A percentile compares a stretch with the other conserved stretches of the same genome.
These are phyloP conservation scores for Cicer cuneatum DNA, from an alignment of 306 rosid species.

Conservation along the genomic window DNA sequence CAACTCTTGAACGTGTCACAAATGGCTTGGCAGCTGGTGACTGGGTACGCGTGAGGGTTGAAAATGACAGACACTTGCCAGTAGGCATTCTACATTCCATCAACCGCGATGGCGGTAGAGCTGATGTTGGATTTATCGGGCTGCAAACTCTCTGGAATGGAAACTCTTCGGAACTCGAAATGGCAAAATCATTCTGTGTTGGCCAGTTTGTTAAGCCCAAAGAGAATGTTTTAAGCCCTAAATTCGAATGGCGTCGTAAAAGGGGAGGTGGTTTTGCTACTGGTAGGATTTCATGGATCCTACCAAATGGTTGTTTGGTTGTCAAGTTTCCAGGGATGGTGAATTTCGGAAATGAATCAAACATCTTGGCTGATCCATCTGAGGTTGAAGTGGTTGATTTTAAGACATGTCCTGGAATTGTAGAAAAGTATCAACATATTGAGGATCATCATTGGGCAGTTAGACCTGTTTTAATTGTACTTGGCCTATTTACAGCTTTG, in stretches of 20 bases:
- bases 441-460: slow-evolving; percentile 95
- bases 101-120: slow-evolving; percentile 62
- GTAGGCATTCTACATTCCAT: slow-evolving; percentile 88
- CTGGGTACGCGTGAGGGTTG: slow-evolving; percentile 75
- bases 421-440: slow-evolving; percentile 81
- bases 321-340: slow-evolving; percentile 84
- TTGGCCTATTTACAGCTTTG: slow-evolving; percentile 75
- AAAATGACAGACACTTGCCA: slow-evolving; percentile 68
- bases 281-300: slow-evolving; percentile 79
- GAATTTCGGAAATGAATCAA: slow-evolving; percentile 58
- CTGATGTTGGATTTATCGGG: slow-evolving; percentile 78
- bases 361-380: slow-evolving; percentile 82
- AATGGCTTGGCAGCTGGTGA: slow-evolving; percentile 81
- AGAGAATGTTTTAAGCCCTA: slow-evolving; percentile 65
- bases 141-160: slow-evolving; percentile 80
- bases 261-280: slow-evolving; percentile 64
- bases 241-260: slow-evolving; percentile 84
- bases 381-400: slow-evolving; percentile 80
- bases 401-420: slow-evolving; percentile 64
- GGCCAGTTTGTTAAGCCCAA: slow-evolving; percentile 83
- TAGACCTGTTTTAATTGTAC: slow-evolving; percentile 73
- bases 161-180: slow-evolving; percentile 68
- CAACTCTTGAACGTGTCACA: slow-evolving; percentile 76
- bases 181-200: slow-evolving; percentile 72
- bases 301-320: slow-evolving; percentile 82